phyloP scores from a whole-genome alignment of 768 basidiomycete genomes.

The Lentinula lateritia region DNA sequence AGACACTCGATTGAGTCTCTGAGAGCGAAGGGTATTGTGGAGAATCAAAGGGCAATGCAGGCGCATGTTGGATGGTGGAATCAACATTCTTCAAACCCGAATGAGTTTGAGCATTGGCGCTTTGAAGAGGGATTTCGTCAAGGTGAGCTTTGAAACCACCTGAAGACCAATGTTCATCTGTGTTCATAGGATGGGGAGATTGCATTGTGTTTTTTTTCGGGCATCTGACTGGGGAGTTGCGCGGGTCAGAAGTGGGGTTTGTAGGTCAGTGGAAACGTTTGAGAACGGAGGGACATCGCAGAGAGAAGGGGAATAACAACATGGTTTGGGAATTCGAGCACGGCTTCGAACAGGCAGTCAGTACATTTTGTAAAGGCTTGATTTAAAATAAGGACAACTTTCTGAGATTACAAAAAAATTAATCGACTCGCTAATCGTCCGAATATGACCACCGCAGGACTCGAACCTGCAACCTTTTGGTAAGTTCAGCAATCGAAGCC shows the following conservation, averaged over 20 bases:
- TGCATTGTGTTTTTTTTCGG: conserved; percentile 49
- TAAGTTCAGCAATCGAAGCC: conserved; percentile 72
- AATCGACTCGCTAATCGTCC: no score
- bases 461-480: conserved; percentile 97
- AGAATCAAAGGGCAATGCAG: conserved; percentile 15
- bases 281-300: conserved; percentile 38
- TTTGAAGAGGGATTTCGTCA: conserved; percentile 57
- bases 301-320: conserved; percentile 59
- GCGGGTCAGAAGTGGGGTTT: conserved; percentile 59
- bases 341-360: conserved; percentile 54
- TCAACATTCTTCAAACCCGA: conserved; percentile 34
- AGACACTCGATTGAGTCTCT: background rate
- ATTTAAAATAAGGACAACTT: background rate
- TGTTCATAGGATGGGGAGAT: conserved; percentile 62
- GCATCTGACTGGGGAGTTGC: conserved; percentile 11
- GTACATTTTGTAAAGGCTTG: background rate
- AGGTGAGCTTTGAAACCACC: background rate
- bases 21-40: background rate
- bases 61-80: conserved; percentile 38
- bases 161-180: background rate
- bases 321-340: conserved; percentile 48
- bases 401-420: background rate
- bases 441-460: conserved; percentile 88
- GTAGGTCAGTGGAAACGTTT: conserved; percentile 50
- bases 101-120: conserved; percentile 60